Conservation (phyloP, 768 basidiomycete genomes). For the Sistotremastrum niveocremeum region DNA sequence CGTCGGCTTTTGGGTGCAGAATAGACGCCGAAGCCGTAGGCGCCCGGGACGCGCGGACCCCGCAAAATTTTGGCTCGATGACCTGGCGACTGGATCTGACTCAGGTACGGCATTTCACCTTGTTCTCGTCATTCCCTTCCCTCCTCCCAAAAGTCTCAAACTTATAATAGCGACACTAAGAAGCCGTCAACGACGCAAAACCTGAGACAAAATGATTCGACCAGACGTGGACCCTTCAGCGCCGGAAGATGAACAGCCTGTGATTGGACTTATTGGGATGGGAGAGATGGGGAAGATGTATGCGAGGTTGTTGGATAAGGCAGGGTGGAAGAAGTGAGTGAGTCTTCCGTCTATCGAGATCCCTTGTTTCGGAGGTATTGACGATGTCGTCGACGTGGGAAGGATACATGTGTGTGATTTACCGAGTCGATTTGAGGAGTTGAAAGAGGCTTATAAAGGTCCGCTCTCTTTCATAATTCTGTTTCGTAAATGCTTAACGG, state of each 20-base stretch:
- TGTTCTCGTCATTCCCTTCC: too few relatives aligned
- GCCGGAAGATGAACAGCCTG: conserved; percentile 44
- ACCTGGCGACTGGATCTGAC: too few relatives aligned
- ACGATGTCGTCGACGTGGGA: background rate
- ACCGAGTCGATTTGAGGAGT: conserved; percentile 53
- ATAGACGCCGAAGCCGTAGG: too few relatives aligned
- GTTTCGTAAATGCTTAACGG: background rate
- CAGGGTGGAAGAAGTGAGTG: conserved; percentile 74
- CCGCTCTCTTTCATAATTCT: background rate
- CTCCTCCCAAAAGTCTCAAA: too few relatives aligned
- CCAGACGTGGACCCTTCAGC: conserved; percentile 18
- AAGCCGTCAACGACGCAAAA: too few relatives aligned
- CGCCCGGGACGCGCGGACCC: too few relatives aligned
- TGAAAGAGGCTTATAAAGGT: conserved; percentile 54
- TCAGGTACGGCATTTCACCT: too few relatives aligned
- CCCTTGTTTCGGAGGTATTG: background rate
- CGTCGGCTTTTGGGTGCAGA: too few relatives aligned
- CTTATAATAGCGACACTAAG: too few relatives aligned
- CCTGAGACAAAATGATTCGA: too few relatives aligned
- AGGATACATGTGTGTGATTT: conserved; percentile 88
- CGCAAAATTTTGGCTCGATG: too few relatives aligned
- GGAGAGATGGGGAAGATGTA: conserved; percentile 98
- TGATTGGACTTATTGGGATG: conserved; percentile 91
- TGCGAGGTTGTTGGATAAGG: conserved; percentile 57
- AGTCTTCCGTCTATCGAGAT: background rate